Evolutionary conservation across 164 flowering plant species (phyloP).

Genomic region (Aristolochia californica): DNA sequence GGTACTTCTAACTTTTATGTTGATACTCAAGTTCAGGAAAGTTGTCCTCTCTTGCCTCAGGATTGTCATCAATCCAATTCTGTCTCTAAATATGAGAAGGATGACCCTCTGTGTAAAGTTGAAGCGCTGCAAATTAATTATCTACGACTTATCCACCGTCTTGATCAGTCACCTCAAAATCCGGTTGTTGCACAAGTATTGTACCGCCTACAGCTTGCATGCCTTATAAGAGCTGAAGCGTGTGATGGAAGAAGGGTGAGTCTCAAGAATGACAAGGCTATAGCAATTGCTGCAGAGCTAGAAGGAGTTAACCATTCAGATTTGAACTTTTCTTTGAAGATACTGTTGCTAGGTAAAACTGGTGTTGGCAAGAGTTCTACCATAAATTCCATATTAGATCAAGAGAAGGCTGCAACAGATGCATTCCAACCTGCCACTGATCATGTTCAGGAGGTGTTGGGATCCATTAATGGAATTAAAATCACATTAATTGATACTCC

Average conservation of each 20-base stretch:
- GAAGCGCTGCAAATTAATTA: constrained; percentile 69
- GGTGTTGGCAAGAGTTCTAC: constrained; percentile 99
- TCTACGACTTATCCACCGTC: constrained; percentile 57
- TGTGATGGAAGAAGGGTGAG: constrained; percentile 46
- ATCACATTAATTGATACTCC: constrained; percentile 81
- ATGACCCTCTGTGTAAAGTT: constrained; percentile 50
- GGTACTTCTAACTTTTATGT: constrained; percentile 15
- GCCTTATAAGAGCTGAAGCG: constrained; percentile 60
- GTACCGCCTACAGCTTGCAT: constrained; percentile 74
- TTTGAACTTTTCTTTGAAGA: constrained; percentile 54
- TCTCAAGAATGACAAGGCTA: constrained; percentile 36
- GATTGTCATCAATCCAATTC: constrained; percentile 18
- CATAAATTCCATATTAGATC: constrained; percentile 78
- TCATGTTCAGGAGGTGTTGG: constrained; percentile 51
- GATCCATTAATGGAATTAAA: constrained; percentile 56
- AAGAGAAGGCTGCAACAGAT: constrained; percentile 47
- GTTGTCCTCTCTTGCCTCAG: constrained; percentile 14
- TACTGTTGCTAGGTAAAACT: constrained; percentile 85
- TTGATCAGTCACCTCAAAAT: constrained; percentile 45
- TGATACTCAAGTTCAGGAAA: constrained; percentile 22
- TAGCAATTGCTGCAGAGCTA: constrained; percentile 46
- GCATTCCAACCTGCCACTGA: constrained; percentile 82
- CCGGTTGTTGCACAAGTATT: constrained; percentile 66
- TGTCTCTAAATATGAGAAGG: constrained; percentile 16
- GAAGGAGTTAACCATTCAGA: constrained; percentile 48